Evolutionary conservation across 345 rosid genomes (phyloP), one percentile per base, ranked within the genome.

Genomic region (Combretum micranthum): DNA sequence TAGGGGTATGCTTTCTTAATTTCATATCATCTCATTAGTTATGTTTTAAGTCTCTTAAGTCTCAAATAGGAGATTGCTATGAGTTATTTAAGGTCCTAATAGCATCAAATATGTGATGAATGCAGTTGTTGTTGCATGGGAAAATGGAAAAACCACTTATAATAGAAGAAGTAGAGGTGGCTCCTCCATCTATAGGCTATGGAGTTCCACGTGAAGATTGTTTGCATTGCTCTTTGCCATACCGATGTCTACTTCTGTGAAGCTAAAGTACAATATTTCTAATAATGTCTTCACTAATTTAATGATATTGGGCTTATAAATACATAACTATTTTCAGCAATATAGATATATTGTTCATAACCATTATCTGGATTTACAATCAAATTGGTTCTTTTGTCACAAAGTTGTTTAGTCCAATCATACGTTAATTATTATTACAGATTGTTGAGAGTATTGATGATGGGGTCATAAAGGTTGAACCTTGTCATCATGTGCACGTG

Each of bases 81-180:
- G 51, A 49, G 19, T 49, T 49, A n/a, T n/a, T n/a, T 49, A 32
- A 32, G 39, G 39, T 1, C 4, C 49, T 46, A 9, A 13, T 46
- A 14, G 45, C 1, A 12, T 19, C 15, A 12, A 16, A 21, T 46
- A 17, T 20, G 21, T 55, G 45, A 15, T 4, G 5, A 50, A 14
- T 63, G 64, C 25, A 75, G 83, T 79, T 55, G 80, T 79, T 6
- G 76, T 81, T 43, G 78, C 79, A 44, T 80, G 83, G 83, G 80
- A 81, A 59, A 77, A 83, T 8, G 80, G 83, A 50, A 80, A 80
- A 81, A 72, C 83, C 80, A 59, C 53, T 81, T 55, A 71, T 65
- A 51, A 77, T 81, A 0, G 75, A 77, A 47, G 69, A 77, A 56
- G 81, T 77, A 69, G 85, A 77, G 55, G 80, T 77, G 62, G 80